Conservation (phyloP, 495 filamentous ascomycete genomes). For the Xylaria cubensis region DNA sequence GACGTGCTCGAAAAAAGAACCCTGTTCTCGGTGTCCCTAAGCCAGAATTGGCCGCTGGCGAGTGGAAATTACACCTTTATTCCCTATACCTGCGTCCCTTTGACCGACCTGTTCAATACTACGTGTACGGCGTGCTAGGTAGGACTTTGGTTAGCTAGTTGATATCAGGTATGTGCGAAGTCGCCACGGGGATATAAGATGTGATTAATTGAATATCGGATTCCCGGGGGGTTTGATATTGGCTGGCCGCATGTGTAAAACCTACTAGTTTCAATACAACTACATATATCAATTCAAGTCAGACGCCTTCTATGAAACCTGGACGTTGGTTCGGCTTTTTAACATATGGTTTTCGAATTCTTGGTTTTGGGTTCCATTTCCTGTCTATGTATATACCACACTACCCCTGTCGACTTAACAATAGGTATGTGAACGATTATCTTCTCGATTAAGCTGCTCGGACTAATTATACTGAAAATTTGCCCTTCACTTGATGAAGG, state of each 20-base stretch:
- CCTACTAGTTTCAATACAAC: too few species aligned
- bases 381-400: too few species aligned
- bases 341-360: too few species aligned
- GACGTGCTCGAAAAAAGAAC: slow-evolving; percentile 6
- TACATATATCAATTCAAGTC: too few species aligned
- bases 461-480: neutral
- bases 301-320: too few species aligned
- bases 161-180: neutral
- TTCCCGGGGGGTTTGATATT: too few species aligned
- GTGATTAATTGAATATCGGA: too few species aligned
- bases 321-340: too few species aligned
- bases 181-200: too few species aligned
- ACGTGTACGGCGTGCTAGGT: neutral
- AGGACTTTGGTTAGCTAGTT: neutral
- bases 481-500: neutral
- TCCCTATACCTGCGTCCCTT: neutral
- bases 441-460: neutral
- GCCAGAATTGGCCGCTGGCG: slow-evolving; percentile 12
- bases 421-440: neutral
- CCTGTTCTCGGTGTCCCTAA: slow-evolving; percentile 12
- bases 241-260: too few species aligned
- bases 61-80: slow-evolving; percentile 6
- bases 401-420: too few species aligned
- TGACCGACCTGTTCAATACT: neutral
- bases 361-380: too few species aligned